Evolutionary conservation across 129 eudicot genomes (phyloP).

Genomic region (Flaveria ramosissima): DNA sequence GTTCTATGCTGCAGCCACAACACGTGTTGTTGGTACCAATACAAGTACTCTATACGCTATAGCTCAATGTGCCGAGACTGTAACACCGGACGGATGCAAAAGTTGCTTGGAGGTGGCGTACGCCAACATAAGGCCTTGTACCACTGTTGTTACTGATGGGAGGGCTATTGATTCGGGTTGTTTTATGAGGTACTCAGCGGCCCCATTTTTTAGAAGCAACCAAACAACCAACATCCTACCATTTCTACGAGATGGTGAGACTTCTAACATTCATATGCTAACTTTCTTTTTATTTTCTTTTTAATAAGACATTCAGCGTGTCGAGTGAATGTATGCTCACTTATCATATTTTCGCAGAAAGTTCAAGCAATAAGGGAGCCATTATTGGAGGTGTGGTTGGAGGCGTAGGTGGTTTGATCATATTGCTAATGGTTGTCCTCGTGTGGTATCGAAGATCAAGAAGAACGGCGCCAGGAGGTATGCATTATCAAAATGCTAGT

Average conservation of each 20-base stretch:
- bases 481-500: background rate
- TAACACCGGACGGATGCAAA: conserved; percentile 43
- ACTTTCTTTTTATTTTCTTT: background rate
- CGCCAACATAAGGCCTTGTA: conserved; percentile 48
- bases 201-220: conserved; percentile 52
- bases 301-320: too few relatives aligned
- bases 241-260: conserved; percentile 53
- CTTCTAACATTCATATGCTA: background rate
- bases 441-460: conserved; percentile 34
- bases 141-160: conserved; percentile 60
- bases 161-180: conserved; percentile 72
- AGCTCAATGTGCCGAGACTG: conserved; percentile 57
- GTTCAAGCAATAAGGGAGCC: conserved; percentile 59
- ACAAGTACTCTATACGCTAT: conserved; percentile 51
- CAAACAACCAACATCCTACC: conserved; percentile 43
- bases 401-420: conserved; percentile 26
- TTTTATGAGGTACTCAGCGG: conserved; percentile 63
- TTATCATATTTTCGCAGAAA: conserved; percentile 39
- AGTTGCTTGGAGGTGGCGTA: conserved; percentile 59
- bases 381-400: conserved; percentile 73
- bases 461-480: conserved; percentile 34
- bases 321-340: background rate
- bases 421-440: conserved; percentile 14
- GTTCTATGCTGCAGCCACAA: conserved; percentile 57
- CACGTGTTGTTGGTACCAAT: conserved; percentile 38